These are phyloP conservation scores for Candida coquimbonensis DNA, from an alignment of 805 yeast species.

Conservation along the genomic window DNA sequence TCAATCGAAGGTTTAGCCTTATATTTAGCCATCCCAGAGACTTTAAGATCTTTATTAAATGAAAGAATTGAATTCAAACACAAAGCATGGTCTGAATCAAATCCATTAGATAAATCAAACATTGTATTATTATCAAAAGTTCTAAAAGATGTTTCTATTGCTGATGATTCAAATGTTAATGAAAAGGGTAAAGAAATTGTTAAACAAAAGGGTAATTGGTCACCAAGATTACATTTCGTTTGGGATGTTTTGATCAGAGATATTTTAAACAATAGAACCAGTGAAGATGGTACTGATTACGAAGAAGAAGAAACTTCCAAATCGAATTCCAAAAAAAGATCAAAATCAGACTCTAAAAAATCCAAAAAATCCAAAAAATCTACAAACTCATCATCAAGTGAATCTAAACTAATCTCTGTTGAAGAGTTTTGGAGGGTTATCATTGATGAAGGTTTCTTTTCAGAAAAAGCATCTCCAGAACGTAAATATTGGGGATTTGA, in stretches of 20 bases:
- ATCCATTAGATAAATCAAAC: conserved; percentile 72
- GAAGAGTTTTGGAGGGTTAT: conserved; percentile 73
- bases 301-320: not conserved
- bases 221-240: conserved; percentile 66
- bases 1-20: conserved; percentile 80
- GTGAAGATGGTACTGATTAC: conserved; percentile 18
- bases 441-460: conserved; percentile 75
- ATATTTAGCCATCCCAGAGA: conserved; percentile 44
- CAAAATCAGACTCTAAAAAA: conserved; percentile 27
- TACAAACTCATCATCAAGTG: conserved; percentile 5
- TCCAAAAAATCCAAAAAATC: conserved; percentile 17
- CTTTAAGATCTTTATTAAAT: conserved; percentile 9
- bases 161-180: conserved; percentile 21
- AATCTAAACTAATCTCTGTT: conserved; percentile 18
- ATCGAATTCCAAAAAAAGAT: conserved; percentile 33
- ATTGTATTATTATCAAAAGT: conserved; percentile 53
- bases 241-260: conserved; percentile 58
- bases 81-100: conserved; percentile 55
- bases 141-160: conserved; percentile 46
- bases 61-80: conserved; percentile 11
- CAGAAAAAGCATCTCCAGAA: conserved; percentile 73
- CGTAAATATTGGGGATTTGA: conserved; percentile 84
- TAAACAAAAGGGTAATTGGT: conserved; percentile 64
- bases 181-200: conserved; percentile 17
- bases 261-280: conserved; percentile 19